Base-by-base conservation (phyloP, 2,329 filamentous ascomycete genomes). In the Calonectria montana region DNA sequence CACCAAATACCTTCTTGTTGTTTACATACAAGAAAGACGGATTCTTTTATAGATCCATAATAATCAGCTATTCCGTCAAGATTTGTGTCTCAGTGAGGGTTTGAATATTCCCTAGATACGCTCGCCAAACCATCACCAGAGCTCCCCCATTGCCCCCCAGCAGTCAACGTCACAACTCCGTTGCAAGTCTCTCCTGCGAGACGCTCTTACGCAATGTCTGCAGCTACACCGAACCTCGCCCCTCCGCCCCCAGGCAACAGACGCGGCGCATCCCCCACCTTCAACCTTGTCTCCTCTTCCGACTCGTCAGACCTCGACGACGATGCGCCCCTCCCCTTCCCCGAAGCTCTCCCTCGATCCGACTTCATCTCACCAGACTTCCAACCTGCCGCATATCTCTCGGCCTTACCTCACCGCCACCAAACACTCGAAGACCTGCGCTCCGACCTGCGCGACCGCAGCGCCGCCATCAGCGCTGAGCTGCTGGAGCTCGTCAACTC, bases 391-490 rank as follows among this genome's bases (percentile, higher is more conserved):
- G 86, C 87, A 2, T 99, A 98, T 82, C 92, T 99, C 57, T 95
- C 84, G 9, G 93, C 94, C 1, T 89, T 98, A 1, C 91, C 92
- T 23, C 92, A 97, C 81, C 93, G 97, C 1, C 97, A 99, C 83
- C 97, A 99, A 83, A 98, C 96, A 0, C 94, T 99, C 59, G 96
- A 98, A 81, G 97, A 99, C 82, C 88, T 99, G 37, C 94, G 96
- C 41, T 86, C 92, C 6, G 97, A 99, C 80, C 88, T 99, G 18
- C 92, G 96, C 53, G 91, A 95, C 70, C 90, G 97, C 65, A 94
- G 92, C 76, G 91, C 94, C 77, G 89, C 93, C 23, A 92, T 99
- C 73, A 94, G 92, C 79, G 91, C 93, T 74, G 97, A 99, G 85
- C 88, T 99, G 3, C 88, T 99, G 21, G 96, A 98, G 84, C 90